Evolutionary conservation across 768 basidiomycete genomes (phyloP).

Genomic region (Panaeolus papilionaceus): DNA sequence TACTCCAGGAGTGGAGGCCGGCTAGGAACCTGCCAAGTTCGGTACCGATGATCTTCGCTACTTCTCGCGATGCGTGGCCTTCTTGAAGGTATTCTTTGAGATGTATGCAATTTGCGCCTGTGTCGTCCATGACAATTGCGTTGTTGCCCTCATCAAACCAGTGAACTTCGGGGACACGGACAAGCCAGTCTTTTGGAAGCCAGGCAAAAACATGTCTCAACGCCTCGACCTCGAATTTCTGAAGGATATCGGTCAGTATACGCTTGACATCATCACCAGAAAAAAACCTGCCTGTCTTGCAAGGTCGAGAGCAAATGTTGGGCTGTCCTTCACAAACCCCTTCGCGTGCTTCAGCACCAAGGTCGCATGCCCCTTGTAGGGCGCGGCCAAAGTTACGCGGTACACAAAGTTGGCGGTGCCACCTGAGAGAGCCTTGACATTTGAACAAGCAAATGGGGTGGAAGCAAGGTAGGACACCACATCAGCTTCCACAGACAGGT

Average conservation of each 20-base stretch:
- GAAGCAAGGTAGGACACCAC: slow-evolving; percentile 49
- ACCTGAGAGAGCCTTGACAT: slow-evolving; percentile 50
- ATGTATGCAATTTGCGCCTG: slow-evolving; percentile 44
- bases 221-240: slow-evolving; percentile 55
- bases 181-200: slow-evolving; percentile 42
- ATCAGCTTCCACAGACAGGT: slow-evolving; percentile 41
- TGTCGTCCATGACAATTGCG: slow-evolving; percentile 70
- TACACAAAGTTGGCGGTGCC: slow-evolving; percentile 65
- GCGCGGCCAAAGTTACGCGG: slow-evolving; percentile 50
- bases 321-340: slow-evolving; percentile 41
- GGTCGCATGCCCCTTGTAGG: slow-evolving; percentile 49
- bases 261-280: not conserved
- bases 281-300: slow-evolving; percentile 56
- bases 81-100: slow-evolving; percentile 49
- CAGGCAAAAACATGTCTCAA: slow-evolving; percentile 48
- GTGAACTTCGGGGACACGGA: slow-evolving; percentile 56
- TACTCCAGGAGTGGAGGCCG: slow-evolving; percentile 55
- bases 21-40: slow-evolving; percentile 64
- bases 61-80: slow-evolving; percentile 34
- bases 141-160: slow-evolving; percentile 54
- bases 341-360: slow-evolving; percentile 66
- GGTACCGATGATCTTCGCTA: slow-evolving; percentile 52
- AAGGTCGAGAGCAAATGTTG: slow-evolving; percentile 35
- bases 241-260: slow-evolving; percentile 12
- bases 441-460: slow-evolving; percentile 53